These are phyloP conservation scores for Vitis hybrid DNA, from an alignment of 177 flowering plant genomes.

Conservation along the genomic window DNA sequence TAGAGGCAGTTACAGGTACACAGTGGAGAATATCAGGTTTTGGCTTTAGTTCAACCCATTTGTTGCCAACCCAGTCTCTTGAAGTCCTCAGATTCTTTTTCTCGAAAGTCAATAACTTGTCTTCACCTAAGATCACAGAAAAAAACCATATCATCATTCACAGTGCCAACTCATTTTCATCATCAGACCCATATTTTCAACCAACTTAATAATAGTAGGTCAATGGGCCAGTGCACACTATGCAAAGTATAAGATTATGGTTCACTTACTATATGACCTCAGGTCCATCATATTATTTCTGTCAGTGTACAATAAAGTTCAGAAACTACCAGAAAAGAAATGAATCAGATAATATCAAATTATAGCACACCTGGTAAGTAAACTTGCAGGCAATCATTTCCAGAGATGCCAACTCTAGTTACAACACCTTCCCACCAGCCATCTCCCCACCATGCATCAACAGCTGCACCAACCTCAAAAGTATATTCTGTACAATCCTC, in stretches of 20 bases:
- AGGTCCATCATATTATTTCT: no score
- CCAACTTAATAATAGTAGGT: neutral
- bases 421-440: constrained; percentile 97
- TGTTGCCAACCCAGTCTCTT: constrained; percentile 63
- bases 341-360: neutral
- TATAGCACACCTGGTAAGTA: constrained; percentile 66
- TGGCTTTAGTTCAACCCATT: constrained; percentile 57
- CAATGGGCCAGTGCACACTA: neutral
- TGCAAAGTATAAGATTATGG: neutral
- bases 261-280: no score
- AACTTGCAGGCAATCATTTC: constrained; percentile 45
- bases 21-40: constrained; percentile 47
- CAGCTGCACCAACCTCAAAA: constrained; percentile 56
- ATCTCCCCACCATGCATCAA: constrained; percentile 87
- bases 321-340: neutral
- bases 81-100: constrained; percentile 50
- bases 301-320: no score
- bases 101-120: constrained; percentile 31
- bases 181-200: no score
- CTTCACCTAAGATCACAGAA: constrained; percentile 54
- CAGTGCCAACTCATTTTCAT: neutral
- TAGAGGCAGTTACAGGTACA: constrained; percentile 34
- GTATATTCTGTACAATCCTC: constrained; percentile 14
- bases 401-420: constrained; percentile 30
- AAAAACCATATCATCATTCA: neutral